phyloP scores from a whole-genome alignment of 2,329 filamentous ascomycete genomes.

The Graphiopsis chlorocephala region DNA sequence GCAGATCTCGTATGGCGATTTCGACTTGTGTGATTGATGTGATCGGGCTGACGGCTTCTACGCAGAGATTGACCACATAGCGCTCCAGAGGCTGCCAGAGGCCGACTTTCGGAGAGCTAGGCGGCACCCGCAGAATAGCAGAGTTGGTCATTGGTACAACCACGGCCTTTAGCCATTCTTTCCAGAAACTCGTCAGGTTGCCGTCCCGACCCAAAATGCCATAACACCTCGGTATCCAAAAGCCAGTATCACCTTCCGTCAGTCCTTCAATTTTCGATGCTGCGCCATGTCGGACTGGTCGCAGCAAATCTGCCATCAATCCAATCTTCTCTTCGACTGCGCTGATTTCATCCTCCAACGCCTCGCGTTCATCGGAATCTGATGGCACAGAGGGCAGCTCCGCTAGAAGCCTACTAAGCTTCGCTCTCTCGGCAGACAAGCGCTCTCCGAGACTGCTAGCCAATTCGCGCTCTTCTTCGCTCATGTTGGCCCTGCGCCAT shows the following conservation, averaged over 20 bases:
- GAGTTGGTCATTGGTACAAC: constrained; percentile 96
- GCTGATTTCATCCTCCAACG: constrained; percentile 90
- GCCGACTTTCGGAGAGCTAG: constrained; percentile 85
- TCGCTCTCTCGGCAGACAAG: constrained; percentile 80
- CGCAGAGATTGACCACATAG: constrained; percentile 95
- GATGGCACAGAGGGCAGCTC: constrained; percentile 77
- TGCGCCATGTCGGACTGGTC: constrained; percentile 87
- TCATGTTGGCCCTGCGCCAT: constrained; percentile 67
- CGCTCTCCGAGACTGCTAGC: constrained; percentile 88
- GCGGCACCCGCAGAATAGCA: constrained; percentile 73
- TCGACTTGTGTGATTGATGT: constrained; percentile 96
- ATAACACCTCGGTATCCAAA: constrained; percentile 93
- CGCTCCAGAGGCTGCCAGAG: constrained; percentile 95
- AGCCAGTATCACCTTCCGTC: constrained; percentile 89
- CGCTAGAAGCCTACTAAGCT: constrained; percentile 82
- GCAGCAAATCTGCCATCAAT: constrained; percentile 92
- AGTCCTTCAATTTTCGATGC: constrained; percentile 96
- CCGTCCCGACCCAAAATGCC: constrained; percentile 85
- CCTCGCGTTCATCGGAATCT: constrained; percentile 76
- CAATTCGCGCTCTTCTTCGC: constrained; percentile 82
- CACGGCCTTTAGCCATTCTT: constrained; percentile 93
- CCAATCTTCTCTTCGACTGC: constrained; percentile 95
- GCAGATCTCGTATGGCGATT: constrained; percentile 81
- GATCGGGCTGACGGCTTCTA: constrained; percentile 87
- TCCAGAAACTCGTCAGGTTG: constrained; percentile 88